Conservation (phyloP, 345 rosid genomes). For the Melaleuca alternifolia region DNA sequence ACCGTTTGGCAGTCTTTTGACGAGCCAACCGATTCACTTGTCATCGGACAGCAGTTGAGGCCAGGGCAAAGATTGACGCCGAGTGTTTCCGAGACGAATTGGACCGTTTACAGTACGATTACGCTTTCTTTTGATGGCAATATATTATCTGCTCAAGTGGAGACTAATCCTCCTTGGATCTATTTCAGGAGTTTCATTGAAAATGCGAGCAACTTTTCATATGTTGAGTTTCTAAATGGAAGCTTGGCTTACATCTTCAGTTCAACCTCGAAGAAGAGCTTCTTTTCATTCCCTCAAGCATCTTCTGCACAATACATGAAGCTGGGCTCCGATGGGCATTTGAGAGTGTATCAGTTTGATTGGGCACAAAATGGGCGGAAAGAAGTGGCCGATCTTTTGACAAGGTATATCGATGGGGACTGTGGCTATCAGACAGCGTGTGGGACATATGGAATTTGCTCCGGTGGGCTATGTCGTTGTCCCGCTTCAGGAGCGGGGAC, state of each 20-base stretch:
- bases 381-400: neutral
- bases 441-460: neutral
- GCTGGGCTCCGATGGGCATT: slow-evolving; percentile 11
- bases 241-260: neutral
- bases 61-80: neutral
- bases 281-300: neutral
- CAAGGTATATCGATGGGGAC: accelerated
- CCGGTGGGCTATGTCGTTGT: neutral
- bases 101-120: slow-evolving; percentile 1
- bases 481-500: accelerated
- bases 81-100: neutral
- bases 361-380: neutral
- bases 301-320: neutral
- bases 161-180: neutral
- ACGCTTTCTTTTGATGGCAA: neutral
- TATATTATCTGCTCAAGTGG: slow-evolving; percentile 1
- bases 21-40: neutral
- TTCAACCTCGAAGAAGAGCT: accelerated
- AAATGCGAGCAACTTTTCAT: no score
- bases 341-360: neutral
- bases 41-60: neutral
- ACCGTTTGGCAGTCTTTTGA: neutral
- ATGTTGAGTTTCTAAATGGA: neutral
- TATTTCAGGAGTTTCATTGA: neutral
- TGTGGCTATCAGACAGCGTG: neutral